phyloP scores from a whole-genome alignment of 2,329 filamentous ascomycete species.

The Pseudogymnoascus pannorum region DNA sequence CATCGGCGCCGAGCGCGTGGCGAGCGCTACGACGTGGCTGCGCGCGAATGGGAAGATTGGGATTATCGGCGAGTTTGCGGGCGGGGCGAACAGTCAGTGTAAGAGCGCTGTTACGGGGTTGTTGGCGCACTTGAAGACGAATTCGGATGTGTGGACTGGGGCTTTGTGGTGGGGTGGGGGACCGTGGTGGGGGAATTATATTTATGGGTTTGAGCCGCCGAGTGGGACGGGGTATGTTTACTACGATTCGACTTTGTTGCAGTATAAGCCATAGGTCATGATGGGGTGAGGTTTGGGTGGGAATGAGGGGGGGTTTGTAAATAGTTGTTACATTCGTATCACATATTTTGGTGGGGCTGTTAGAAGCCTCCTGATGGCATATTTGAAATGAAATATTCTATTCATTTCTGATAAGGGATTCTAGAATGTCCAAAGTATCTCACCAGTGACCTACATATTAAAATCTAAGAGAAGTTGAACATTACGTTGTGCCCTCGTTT shows the following conservation, averaged over 20 bases:
- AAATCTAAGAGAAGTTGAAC: no score
- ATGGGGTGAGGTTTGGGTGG: background rate
- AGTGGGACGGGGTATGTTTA: conserved; percentile 34
- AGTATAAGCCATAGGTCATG: background rate
- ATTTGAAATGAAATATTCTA: background rate
- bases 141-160: conserved; percentile 47
- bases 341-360: background rate
- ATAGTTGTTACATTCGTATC: background rate
- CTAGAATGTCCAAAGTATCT: background rate
- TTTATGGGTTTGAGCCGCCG: conserved; percentile 40
- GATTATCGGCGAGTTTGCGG: conserved; percentile 48
- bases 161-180: conserved; percentile 47
- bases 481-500: background rate
- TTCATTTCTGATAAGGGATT: background rate
- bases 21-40: conserved; percentile 46
- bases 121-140: conserved; percentile 39
- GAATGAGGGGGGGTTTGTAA: background rate
- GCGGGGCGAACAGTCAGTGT: conserved; percentile 43
- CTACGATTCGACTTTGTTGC: background rate
- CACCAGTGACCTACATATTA: no score
- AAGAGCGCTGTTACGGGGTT: conserved; percentile 42
- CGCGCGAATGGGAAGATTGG: conserved; percentile 44
- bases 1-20: conserved; percentile 45
- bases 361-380: background rate
- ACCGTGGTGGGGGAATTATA: conserved; percentile 42